These are phyloP conservation scores for Sugiyamaella marilandica DNA, from an alignment of 805 yeast species.

Conservation along the genomic window DNA sequence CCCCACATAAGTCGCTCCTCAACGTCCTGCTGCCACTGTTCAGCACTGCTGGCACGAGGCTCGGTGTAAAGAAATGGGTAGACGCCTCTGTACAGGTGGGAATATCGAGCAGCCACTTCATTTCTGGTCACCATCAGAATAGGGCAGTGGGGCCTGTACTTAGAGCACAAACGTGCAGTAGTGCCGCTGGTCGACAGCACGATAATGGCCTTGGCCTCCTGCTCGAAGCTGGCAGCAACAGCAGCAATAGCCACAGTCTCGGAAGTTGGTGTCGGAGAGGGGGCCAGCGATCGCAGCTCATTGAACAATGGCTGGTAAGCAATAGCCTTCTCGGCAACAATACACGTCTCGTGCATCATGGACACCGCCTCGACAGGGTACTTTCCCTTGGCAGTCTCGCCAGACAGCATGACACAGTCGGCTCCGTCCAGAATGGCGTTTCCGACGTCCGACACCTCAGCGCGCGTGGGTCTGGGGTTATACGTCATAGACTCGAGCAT, in stretches of 20 bases:
- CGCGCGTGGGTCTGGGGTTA: slow-evolving; percentile 99
- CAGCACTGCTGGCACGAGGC: slow-evolving; percentile 46
- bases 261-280: slow-evolving; percentile 84
- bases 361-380: slow-evolving; percentile 97
- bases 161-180: slow-evolving; percentile 93
- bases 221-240: slow-evolving; percentile 94
- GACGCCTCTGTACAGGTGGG: slow-evolving; percentile 97
- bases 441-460: slow-evolving; percentile 99
- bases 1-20: slow-evolving; percentile 94
- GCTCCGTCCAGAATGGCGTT: slow-evolving; percentile 99
- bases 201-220: slow-evolving; percentile 92
- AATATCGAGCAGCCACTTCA: slow-evolving; percentile 85
- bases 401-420: slow-evolving; percentile 99
- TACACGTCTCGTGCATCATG: slow-evolving; percentile 97
- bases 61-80: slow-evolving; percentile 87
- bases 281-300: slow-evolving; percentile 81
- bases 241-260: slow-evolving; percentile 98
- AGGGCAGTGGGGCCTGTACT: slow-evolving; percentile 97
- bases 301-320: slow-evolving; percentile 78
- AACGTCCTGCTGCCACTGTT: slow-evolving; percentile 94
- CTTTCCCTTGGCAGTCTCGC: slow-evolving; percentile 99
- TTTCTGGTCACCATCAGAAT: slow-evolving; percentile 97
- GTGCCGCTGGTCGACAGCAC: slow-evolving; percentile 93
- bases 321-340: slow-evolving; percentile 94
- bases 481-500: slow-evolving; percentile 99